Base-by-base conservation (phyloP, 306 rosid species). In the Vigna hirtella region DNA sequence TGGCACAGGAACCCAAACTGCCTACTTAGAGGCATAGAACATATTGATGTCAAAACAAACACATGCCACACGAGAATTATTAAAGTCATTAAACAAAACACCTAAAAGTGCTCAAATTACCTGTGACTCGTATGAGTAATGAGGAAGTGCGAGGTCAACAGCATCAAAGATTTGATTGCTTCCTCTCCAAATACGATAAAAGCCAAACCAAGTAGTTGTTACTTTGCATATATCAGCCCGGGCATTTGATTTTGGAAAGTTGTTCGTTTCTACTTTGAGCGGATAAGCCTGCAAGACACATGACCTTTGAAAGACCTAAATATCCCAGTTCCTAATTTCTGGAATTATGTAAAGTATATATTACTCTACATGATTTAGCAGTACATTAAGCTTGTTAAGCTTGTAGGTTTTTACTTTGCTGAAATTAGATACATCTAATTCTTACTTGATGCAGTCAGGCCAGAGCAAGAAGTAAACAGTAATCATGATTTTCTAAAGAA, bases 191-290 rank as follows among this genome's bases (percentile, higher is more conserved):
- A 95, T 77, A 28, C 93, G 87, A 78, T 87, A 81, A 83, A 89
- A 95, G 17, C 97, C 98, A 86, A 92, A 88, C 98, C 98, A 95
- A 52, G 89, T 83, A 83, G 97, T 91, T 59, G 93, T 88, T 61
- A 95, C 93, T 83, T 72, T 83, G 86, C 98, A 95, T 58, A 84
- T 68, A 85, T 91, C 72, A 86, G 88, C 97, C 59, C 75, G 89
- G 40, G 96, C 97, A 72, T 77, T 85, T 74, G 93, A 77, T 77
- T 82, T 83, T 24, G 90, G 78, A 76, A 74, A 32, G 72, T 70
- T 78, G 80, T 80, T 67, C 74, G 90, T 66, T 18, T 42, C 52
- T 45, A 79, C 47, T 79, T 71, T 80, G 52, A 83, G 73, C 55
- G 92, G 97, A 79, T 92, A 91, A 66, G 98, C 97, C 98, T 92